phyloP scores from a whole-genome alignment of 345 rosid species.

The Citrus unshiu region DNA sequence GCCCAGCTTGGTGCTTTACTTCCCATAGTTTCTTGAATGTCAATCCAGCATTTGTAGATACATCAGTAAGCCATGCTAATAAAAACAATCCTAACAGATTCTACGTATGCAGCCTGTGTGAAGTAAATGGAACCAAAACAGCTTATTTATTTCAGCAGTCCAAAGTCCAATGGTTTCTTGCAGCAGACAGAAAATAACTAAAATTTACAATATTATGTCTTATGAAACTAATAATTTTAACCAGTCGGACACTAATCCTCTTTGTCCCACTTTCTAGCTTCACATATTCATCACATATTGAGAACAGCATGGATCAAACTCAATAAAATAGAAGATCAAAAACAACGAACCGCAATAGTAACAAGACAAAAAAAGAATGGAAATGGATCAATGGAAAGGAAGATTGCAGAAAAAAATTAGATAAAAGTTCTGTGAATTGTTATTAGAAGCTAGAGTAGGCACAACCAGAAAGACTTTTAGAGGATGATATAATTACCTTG shows the following conservation, averaged over 20 bases:
- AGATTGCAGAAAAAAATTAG: neutral
- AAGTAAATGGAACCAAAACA: neutral
- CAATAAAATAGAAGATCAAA: neutral
- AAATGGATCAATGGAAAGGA: neutral
- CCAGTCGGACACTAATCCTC: neutral
- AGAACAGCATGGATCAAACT: neutral
- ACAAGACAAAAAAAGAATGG: neutral
- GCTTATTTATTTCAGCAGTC: neutral
- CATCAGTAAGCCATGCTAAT: too few relatives aligned
- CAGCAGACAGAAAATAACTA: neutral
- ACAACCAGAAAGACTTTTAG: neutral
- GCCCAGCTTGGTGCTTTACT: conserved; percentile 5
- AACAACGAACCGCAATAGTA: neutral
- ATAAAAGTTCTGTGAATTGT: neutral
- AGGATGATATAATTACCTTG: neutral
- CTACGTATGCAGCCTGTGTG: neutral
- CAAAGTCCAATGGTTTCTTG: neutral
- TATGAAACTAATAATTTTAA: neutral
- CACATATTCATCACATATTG: neutral
- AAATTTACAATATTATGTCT: neutral
- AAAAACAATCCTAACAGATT: neutral
- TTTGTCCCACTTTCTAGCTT: neutral
- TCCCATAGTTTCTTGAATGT: neutral
- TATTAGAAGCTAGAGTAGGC: neutral
- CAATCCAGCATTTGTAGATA: too few relatives aligned